These are phyloP conservation scores for Russula virescens DNA, from an alignment of 768 basidiomycete genomes.

Conservation along the genomic window DNA sequence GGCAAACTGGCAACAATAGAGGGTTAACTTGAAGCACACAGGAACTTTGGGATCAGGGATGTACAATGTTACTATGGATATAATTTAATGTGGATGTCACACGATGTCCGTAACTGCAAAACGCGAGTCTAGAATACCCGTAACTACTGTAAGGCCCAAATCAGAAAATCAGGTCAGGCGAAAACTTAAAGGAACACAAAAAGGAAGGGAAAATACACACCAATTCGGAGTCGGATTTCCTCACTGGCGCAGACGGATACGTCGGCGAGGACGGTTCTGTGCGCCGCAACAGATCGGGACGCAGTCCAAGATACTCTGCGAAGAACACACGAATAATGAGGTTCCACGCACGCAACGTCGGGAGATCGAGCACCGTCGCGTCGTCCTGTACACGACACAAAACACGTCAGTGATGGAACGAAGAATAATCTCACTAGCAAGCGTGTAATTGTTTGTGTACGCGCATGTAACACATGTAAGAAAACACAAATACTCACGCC, in stretches of 20 bases:
- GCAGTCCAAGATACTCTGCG: constrained; percentile 79
- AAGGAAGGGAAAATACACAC: neutral
- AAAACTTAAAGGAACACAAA: too few relatives aligned
- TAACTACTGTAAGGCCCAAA: constrained; percentile 3
- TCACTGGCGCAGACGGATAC: constrained; percentile 4
- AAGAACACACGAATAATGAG: constrained; percentile 82
- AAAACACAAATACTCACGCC: constrained; percentile 40
- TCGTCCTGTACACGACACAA: constrained; percentile 59
- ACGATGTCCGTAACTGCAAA: neutral
- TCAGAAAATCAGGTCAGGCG: neutral
- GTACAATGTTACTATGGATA: too few relatives aligned
- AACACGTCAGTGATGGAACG: neutral
- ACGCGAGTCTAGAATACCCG: neutral
- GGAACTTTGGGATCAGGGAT: too few relatives aligned
- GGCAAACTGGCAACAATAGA: too few relatives aligned
- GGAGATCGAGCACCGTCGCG: constrained; percentile 74
- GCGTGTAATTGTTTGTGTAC: too few relatives aligned
- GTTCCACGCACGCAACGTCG: constrained; percentile 88
- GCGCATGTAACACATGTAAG: too few relatives aligned
- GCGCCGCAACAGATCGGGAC: constrained; percentile 35
- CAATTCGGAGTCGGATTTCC: constrained; percentile 17
- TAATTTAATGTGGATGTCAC: neutral
- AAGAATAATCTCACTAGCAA: constrained; percentile 4
- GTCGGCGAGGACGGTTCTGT: constrained; percentile 6
- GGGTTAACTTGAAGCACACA: too few relatives aligned